These are phyloP conservation scores for Trichoderma oligosporum DNA, from an alignment of 2,329 filamentous ascomycete genomes.

Conservation along the genomic window DNA sequence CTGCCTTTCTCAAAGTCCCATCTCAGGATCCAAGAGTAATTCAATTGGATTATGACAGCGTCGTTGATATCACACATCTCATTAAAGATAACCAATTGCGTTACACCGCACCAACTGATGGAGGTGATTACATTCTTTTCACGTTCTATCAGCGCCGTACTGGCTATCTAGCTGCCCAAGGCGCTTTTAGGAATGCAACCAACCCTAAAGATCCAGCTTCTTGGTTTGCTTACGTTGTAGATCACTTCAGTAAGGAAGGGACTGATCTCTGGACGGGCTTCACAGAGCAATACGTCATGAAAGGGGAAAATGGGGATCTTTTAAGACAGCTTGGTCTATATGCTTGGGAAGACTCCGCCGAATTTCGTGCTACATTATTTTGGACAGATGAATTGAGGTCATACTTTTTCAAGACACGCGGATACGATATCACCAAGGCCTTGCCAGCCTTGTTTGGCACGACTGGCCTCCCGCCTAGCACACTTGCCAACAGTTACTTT, in stretches of 20 bases:
- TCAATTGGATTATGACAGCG: slow-evolving; percentile 1
- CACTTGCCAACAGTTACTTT: slow-evolving; percentile 9
- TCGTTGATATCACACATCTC: neutral
- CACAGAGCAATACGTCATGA: slow-evolving; percentile 5
- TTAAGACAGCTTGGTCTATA: neutral
- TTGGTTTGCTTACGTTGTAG: slow-evolving; percentile 9
- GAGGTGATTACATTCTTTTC: neutral
- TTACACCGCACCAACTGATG: neutral
- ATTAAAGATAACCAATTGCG: neutral
- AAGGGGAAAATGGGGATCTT: neutral
- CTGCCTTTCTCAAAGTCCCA: neutral
- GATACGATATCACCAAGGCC: slow-evolving; percentile 2
- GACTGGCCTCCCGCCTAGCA: neutral
- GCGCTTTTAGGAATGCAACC: slow-evolving; percentile 1
- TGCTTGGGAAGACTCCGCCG: slow-evolving; percentile 7
- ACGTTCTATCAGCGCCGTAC: slow-evolving; percentile 8
- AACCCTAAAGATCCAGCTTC: neutral
- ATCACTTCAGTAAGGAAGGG: slow-evolving; percentile 4
- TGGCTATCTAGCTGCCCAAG: slow-evolving; percentile 2
- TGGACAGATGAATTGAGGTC: neutral
- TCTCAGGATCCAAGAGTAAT: neutral
- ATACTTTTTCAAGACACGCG: neutral
- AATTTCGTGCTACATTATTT: slow-evolving; percentile 1
- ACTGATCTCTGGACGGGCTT: slow-evolving; percentile 2
- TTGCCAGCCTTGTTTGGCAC: slow-evolving; percentile 1